Evolutionary conservation across 2,329 filamentous ascomycete genomes (phyloP).

Genomic region (Penicillium polonicum): DNA sequence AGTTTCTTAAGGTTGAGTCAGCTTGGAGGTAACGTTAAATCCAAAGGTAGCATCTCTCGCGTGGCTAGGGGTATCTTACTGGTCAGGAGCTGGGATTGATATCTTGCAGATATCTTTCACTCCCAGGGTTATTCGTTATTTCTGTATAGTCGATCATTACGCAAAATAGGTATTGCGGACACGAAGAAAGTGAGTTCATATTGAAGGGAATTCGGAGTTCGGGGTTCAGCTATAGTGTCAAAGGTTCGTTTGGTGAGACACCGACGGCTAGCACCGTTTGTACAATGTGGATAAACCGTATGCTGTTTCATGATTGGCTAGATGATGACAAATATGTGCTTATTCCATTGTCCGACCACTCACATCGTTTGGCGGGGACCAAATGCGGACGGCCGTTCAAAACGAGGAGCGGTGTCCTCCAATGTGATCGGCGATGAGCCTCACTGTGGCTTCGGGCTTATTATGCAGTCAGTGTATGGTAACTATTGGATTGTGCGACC

Average conservation of each 20-base stretch:
- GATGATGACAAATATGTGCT: slow-evolving; percentile 6
- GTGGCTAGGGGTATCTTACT: neutral
- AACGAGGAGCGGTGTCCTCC: slow-evolving; percentile 22
- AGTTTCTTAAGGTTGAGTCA: neutral
- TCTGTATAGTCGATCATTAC: slow-evolving; percentile 2
- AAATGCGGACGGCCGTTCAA: slow-evolving; percentile 8
- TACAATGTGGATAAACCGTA: slow-evolving; percentile 6
- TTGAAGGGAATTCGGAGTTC: slow-evolving; percentile 5
- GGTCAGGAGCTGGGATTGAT: neutral
- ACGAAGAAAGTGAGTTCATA: neutral
- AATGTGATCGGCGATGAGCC: slow-evolving; percentile 1
- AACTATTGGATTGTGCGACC: neutral
- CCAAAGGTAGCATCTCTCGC: neutral
- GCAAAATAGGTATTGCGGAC: neutral
- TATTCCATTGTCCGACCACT: slow-evolving; percentile 13
- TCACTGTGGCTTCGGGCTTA: slow-evolving; percentile 1
- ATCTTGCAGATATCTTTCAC: neutral
- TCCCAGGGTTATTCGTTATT: neutral
- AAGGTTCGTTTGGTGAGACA: slow-evolving; percentile 12
- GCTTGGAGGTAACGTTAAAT: slow-evolving; percentile 6
- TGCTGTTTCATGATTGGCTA: slow-evolving; percentile 9
- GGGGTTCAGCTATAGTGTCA: slow-evolving; percentile 8
- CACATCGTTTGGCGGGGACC: neutral
- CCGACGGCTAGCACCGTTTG: slow-evolving; percentile 22
- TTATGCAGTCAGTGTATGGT: neutral